Percentiles rank a stretch among this genome's conserved stretches.
phyloP scores from a whole-genome alignment of 495 filamentous ascomycete species.

The Penicillium coprophilum region DNA sequence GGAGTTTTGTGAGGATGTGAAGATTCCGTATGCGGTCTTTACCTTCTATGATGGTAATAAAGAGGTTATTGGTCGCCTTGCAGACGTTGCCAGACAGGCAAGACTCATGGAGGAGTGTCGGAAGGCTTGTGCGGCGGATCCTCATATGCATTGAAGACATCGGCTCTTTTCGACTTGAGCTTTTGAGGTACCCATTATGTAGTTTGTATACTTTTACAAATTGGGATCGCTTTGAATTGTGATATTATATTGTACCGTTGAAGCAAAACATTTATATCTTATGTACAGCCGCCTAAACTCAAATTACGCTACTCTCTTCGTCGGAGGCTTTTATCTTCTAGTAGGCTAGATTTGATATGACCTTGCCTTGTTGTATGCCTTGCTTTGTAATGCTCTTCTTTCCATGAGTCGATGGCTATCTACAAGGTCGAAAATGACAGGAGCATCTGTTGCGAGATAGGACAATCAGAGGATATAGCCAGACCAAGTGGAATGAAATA shows the following conservation, averaged over 20 bases:
- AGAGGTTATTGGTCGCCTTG: slow-evolving; percentile 74
- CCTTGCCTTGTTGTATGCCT: neutral
- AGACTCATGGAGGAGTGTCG: slow-evolving; percentile 79
- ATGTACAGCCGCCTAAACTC: neutral
- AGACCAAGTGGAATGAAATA: neutral
- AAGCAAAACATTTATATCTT: neutral
- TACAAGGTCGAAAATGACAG: neutral
- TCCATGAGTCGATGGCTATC: neutral
- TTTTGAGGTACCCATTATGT: neutral
- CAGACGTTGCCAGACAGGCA: slow-evolving; percentile 79
- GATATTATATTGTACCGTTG: neutral
- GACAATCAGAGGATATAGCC: neutral
- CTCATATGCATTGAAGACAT: slow-evolving; percentile 15
- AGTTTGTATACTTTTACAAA: neutral
- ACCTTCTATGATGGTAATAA: slow-evolving; percentile 85
- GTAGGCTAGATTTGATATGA: neutral
- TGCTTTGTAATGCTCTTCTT: too few species aligned
- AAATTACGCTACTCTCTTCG: neutral
- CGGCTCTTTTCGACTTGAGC: neutral
- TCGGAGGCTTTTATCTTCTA: too few species aligned
- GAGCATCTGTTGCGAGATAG: neutral
- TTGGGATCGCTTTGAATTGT: neutral
- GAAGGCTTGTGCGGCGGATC: slow-evolving; percentile 40
- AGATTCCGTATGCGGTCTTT: slow-evolving; percentile 83
- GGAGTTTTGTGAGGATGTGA: slow-evolving; percentile 80